These are phyloP conservation scores for Candida corydali DNA, from an alignment of 805 yeast species.

Conservation along the genomic window DNA sequence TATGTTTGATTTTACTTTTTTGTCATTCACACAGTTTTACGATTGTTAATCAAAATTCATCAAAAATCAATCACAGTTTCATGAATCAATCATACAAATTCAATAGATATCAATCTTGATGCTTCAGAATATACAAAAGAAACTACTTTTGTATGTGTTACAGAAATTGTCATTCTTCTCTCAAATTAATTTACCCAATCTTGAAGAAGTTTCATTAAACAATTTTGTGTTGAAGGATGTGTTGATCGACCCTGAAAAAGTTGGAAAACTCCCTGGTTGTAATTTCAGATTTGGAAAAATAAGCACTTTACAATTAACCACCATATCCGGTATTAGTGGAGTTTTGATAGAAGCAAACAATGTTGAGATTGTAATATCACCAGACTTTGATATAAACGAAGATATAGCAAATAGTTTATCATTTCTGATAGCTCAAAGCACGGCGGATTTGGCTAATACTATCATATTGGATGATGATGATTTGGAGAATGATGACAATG, in stretches of 20 bases:
- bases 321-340: conserved; percentile 54
- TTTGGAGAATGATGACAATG: conserved; percentile 8
- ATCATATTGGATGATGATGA: conserved; percentile 34
- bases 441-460: conserved; percentile 68
- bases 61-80: neutral
- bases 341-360: conserved; percentile 57
- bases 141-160: conserved; percentile 73
- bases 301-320: conserved; percentile 46
- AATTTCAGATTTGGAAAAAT: conserved; percentile 60
- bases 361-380: conserved; percentile 42
- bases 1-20: too few species aligned
- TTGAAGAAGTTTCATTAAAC: conserved; percentile 70
- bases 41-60: neutral
- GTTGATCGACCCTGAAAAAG: conserved; percentile 65
- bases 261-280: conserved; percentile 60
- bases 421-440: conserved; percentile 64
- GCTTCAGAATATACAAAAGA: conserved; percentile 80
- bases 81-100: too few species aligned
- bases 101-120: too few species aligned
- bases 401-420: conserved; percentile 29
- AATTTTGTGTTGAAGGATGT: conserved; percentile 53
- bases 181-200: conserved; percentile 72
- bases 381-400: conserved; percentile 27
- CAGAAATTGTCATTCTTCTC: conserved; percentile 81
- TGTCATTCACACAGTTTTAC: conserved; percentile 1